A percentile compares a stretch with the other conserved stretches of the same genome.
These are phyloP conservation scores for Candida hispaniensis DNA, from an alignment of 805 yeast species.

Conservation along the genomic window DNA sequence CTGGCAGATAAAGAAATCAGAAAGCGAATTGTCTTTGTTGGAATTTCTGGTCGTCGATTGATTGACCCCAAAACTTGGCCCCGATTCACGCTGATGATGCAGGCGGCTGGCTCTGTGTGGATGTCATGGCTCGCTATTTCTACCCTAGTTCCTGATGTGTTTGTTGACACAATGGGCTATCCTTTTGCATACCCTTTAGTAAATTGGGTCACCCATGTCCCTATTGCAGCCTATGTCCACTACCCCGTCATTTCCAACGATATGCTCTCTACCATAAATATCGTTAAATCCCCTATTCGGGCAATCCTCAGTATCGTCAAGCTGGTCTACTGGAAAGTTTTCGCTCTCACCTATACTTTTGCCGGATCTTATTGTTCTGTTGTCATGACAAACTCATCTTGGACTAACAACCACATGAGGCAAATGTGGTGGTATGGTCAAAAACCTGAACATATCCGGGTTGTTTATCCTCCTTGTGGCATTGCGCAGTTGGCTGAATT, in stretches of 20 bases:
- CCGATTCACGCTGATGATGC: slow-evolving; percentile 72
- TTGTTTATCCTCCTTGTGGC: slow-evolving; percentile 86
- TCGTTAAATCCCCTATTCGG: slow-evolving; percentile 25
- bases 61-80: slow-evolving; percentile 71
- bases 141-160: slow-evolving; percentile 69
- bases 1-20: slow-evolving; percentile 36
- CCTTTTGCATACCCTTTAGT: slow-evolving; percentile 77
- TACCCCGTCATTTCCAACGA: slow-evolving; percentile 85
- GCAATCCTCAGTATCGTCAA: slow-evolving; percentile 18
- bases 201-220: slow-evolving; percentile 46
- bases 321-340: slow-evolving; percentile 53
- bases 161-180: slow-evolving; percentile 89
- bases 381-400: slow-evolving; percentile 71
- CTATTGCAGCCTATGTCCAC: slow-evolving; percentile 83
- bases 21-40: slow-evolving; percentile 50
- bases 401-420: slow-evolving; percentile 76
- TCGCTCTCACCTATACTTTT: slow-evolving; percentile 53
- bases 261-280: slow-evolving; percentile 56
- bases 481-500: slow-evolving; percentile 41
- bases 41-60: slow-evolving; percentile 42
- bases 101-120: slow-evolving; percentile 67
- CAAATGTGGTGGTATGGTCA: slow-evolving; percentile 48
- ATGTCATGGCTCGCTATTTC: slow-evolving; percentile 61
- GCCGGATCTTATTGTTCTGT: slow-evolving; percentile 58
- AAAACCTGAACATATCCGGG: slow-evolving; percentile 30